Evolutionary conservation across 148 eudicot genomes (phyloP).

Genomic region (Euryodendron excelsum): DNA sequence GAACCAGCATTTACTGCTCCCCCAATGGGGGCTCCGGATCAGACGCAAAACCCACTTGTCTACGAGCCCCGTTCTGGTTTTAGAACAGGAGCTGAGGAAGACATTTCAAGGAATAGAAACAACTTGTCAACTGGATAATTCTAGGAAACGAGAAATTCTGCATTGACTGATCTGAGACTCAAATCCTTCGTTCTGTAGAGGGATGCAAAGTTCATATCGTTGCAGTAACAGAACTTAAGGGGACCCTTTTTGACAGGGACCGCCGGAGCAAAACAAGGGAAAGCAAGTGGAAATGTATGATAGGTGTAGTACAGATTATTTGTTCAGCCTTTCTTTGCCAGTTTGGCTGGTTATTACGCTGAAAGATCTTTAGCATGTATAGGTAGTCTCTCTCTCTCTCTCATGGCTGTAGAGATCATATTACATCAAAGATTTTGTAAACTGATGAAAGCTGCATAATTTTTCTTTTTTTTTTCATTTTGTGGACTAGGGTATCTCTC

Average conservation of each 20-base stretch:
- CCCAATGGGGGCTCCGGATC: constrained; percentile 17
- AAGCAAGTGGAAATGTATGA: constrained; percentile 12
- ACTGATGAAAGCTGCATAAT: background rate
- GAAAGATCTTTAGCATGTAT: constrained; percentile 13
- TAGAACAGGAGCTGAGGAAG: constrained; percentile 2
- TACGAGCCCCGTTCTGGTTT: constrained; percentile 16
- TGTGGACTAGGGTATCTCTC: background rate
- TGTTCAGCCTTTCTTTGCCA: constrained; percentile 11
- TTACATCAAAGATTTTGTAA: constrained; percentile 10
- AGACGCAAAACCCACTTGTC: constrained; percentile 20
- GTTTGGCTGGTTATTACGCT: constrained; percentile 18
- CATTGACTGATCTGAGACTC: background rate
- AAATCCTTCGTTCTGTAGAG: background rate
- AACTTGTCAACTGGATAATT: background rate
- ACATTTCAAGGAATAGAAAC: background rate
- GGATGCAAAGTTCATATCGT: background rate
- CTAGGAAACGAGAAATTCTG: background rate
- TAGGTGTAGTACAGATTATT: constrained; percentile 27
- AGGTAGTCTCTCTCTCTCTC: background rate
- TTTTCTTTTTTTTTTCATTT: background rate
- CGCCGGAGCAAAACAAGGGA: background rate
- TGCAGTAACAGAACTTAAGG: no score
- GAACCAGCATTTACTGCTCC: constrained; percentile 65
- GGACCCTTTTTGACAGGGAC: background rate
- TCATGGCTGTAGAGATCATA: background rate